Base-by-base conservation (phyloP, 2,329 filamentous ascomycete genomes). In the Coniochaeta sp. region DNA sequence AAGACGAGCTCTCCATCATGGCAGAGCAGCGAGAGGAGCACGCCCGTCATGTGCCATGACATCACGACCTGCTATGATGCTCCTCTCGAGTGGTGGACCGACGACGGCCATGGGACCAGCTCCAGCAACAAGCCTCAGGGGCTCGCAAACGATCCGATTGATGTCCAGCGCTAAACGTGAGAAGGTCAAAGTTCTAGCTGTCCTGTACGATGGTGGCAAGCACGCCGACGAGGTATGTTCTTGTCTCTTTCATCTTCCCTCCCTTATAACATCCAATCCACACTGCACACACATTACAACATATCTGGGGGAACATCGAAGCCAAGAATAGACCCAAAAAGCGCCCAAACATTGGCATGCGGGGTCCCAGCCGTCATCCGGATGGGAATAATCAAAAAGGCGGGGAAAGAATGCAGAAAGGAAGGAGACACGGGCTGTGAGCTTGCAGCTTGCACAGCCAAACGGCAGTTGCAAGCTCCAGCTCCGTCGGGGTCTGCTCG, bases 151-250 rank as follows among this genome's bases (percentile, higher is more conserved):
- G 59, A 76, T 76, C 62, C 81, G 82, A 74, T 81, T 71, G 72
- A 75, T 79, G 66, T 78, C 76, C 63, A 70, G 70, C 56, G 57
- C 61, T 28, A 48, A 48, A 62, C 69, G 66, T 67, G 67, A 73
- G 72, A 70, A 96, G 91, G 91, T 91, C 77, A 96, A 96, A 79
- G 89, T 96, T 75, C 86, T 96, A 69, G 79, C 91, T 67, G 89
- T 95, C 63, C 82, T 96, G 63, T 96, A 96, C 79, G 91, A 96
- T 74, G 91, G 91, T 70, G 81, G 83, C 69, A 77, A 90, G 76
- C 90, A 96, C 78, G 91, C 91, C 75, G 76, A 87, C 73, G 81
- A 96, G 67, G 90, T 95, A 69, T 70, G 76, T 42, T 33, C n/a
- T n/a, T 13, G 30, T 38, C 12, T 28, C n/a, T 27, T 45, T 35